Evolutionary conservation across 2,329 filamentous ascomycete genomes (phyloP).

Genomic region (Pseudogymnoascus sp.): DNA sequence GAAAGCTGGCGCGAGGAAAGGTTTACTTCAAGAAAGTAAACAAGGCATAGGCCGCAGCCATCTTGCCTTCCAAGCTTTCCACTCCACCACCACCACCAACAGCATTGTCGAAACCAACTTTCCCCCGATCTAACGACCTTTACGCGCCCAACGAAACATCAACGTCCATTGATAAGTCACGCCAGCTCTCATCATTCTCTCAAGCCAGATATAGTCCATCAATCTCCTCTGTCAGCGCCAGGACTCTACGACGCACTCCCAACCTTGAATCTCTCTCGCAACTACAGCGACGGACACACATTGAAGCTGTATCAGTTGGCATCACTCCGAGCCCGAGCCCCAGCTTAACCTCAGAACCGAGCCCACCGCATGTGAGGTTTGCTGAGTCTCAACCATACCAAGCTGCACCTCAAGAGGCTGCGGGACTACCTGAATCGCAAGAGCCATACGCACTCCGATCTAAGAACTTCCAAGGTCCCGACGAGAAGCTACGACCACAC

Average conservation of each 20-base stretch:
- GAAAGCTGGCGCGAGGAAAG: slow-evolving; percentile 2
- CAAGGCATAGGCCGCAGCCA: slow-evolving; percentile 16
- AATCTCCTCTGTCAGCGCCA: neutral
- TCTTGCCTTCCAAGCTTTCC: slow-evolving; percentile 21
- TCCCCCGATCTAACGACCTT: slow-evolving; percentile 27
- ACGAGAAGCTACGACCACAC: slow-evolving; percentile 34
- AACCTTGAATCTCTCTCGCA: slow-evolving; percentile 11
- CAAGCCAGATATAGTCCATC: slow-evolving; percentile 8
- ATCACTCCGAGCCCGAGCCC: slow-evolving; percentile 18
- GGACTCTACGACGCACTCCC: slow-evolving; percentile 11
- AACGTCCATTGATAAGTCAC: slow-evolving; percentile 24
- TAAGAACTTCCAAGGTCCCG: slow-evolving; percentile 16
- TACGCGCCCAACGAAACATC: slow-evolving; percentile 29
- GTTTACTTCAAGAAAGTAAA: neutral
- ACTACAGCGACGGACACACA: slow-evolving; percentile 24
- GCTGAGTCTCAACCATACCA: slow-evolving; percentile 14
- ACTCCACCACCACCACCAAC: slow-evolving; percentile 19
- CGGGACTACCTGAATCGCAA: neutral
- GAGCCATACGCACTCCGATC: slow-evolving; percentile 17
- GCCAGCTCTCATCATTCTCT: slow-evolving; percentile 25
- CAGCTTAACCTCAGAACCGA: slow-evolving; percentile 9
- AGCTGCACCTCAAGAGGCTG: slow-evolving; percentile 1
- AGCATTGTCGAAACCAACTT: slow-evolving; percentile 27
- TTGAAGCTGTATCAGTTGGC: slow-evolving; percentile 28
- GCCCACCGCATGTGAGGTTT: slow-evolving; percentile 22